Evolutionary conservation across 257 asterid genomes (phyloP), one percentile per base, ranked within the genome.

Genomic region (Eucommia ulmoides): DNA sequence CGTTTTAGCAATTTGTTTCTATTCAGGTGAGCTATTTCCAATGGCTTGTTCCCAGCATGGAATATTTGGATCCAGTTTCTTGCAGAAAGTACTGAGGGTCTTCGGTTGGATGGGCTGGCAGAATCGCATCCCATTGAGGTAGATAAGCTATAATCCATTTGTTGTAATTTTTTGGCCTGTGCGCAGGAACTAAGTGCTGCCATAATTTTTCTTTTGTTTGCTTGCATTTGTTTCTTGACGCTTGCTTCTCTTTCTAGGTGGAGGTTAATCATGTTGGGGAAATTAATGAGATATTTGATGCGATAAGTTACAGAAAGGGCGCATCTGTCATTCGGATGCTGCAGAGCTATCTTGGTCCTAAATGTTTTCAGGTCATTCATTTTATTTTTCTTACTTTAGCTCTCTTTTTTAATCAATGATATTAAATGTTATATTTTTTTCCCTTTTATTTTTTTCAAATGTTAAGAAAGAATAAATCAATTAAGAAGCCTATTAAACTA

Each of bases 101-200:
- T 84, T 65, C 80, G 87, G 51, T 72, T 88, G 65, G 97, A 88
- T 70, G 97, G 84, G 25, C 97, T 88, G 58, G 81, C 83, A 56
- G 94, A 82, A 69, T 88, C 97, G 12, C 97, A 88, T 65, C 84
- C 97, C 48, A 88, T 88, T 53, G 97, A 88, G 93, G 97, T 79
- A 49, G 50, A 47, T 47, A 44, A 25, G 50, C 38, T 45, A 33
- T n/a, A n/a, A n/a, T n/a, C n/a, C n/a, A n/a, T n/a, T n/a, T n/a
- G n/a, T n/a, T n/a, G n/a, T n/a, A n/a, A n/a, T n/a, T n/a, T n/a
- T n/a, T n/a, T n/a, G n/a, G n/a, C n/a, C n/a, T n/a, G n/a, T n/a
- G n/a, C n/a, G n/a, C n/a, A n/a, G n/a, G n/a, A n/a, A n/a, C n/a
- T n/a, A n/a, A n/a, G n/a, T n/a, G n/a, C n/a, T n/a, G n/a, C n/a